Conservation (phyloP, 2,329 filamentous ascomycete species). For the Botryosphaeria dothidea region DNA sequence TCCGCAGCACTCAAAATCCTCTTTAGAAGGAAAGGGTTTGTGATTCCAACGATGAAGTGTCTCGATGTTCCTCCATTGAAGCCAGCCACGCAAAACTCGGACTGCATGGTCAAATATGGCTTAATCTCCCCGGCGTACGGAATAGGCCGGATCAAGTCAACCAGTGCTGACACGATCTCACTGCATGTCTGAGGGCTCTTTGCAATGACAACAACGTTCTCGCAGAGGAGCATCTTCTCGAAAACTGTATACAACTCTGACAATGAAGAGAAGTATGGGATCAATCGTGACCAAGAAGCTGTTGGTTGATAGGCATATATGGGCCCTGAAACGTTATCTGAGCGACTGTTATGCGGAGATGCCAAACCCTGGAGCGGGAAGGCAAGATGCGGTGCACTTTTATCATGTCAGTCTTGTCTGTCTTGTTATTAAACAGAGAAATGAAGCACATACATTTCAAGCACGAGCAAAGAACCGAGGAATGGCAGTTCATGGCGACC, state of each 20-base stretch:
- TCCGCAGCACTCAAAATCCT: constrained; percentile 38
- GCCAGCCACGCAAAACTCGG: constrained; percentile 41
- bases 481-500: constrained; percentile 42
- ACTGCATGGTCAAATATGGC: constrained; percentile 47
- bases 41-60: constrained; percentile 43
- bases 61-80: constrained; percentile 41
- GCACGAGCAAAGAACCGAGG: constrained; percentile 35
- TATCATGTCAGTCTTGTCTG: background rate
- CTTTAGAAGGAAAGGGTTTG: constrained; percentile 44
- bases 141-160: constrained; percentile 42
- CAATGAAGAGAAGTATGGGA: constrained; percentile 42
- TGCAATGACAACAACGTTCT: constrained; percentile 42
- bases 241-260: constrained; percentile 43
- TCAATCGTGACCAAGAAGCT: constrained; percentile 40
- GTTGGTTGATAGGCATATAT: constrained; percentile 44
- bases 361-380: constrained; percentile 42
- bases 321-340: constrained; percentile 21
- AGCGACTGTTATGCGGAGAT: constrained; percentile 24
- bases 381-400: constrained; percentile 38
- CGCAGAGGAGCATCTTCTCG: constrained; percentile 43
- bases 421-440: background rate
- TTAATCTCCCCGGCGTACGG: constrained; percentile 42
- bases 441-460: constrained; percentile 34
- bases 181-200: constrained; percentile 44
- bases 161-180: constrained; percentile 40